phyloP scores from a whole-genome alignment of 2,329 filamentous ascomycete genomes.

The Alternaria arbusti region DNA sequence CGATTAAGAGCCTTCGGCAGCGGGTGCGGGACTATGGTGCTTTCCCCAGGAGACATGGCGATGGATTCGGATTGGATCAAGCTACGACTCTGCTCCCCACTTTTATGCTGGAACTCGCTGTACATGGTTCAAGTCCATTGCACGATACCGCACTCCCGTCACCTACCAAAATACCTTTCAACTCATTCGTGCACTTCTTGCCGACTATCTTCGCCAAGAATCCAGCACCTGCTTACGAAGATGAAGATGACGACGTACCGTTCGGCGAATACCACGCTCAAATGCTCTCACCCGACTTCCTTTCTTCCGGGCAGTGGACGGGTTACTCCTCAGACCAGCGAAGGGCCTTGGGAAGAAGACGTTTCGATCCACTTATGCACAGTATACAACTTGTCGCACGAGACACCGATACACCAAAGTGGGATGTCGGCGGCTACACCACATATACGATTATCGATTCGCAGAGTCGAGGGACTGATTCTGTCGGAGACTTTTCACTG shows the following conservation, averaged over 20 bases:
- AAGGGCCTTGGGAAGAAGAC: not conserved
- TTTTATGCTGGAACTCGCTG: constrained; percentile 11
- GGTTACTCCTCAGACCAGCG: constrained; percentile 27
- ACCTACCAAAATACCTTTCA: constrained; percentile 19
- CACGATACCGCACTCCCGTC: constrained; percentile 8
- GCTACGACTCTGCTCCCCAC: constrained; percentile 14
- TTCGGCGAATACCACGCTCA: constrained; percentile 25
- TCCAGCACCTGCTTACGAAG: not conserved
- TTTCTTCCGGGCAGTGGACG: constrained; percentile 23
- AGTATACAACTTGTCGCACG: constrained; percentile 15
- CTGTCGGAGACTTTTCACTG: constrained; percentile 20
- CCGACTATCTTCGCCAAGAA: constrained; percentile 10
- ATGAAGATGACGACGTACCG: not conserved
- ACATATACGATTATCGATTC: constrained; percentile 7
- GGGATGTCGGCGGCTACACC: too few relatives aligned
- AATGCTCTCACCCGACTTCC: constrained; percentile 23
- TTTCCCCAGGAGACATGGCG: not conserved
- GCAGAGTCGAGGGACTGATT: constrained; percentile 19
- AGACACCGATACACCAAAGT: not conserved
- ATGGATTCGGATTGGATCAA: constrained; percentile 8
- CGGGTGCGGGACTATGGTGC: constrained; percentile 11
- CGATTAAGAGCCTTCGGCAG: not conserved
- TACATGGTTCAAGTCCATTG: not conserved
- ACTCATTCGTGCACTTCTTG: constrained; percentile 21
- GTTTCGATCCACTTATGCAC: constrained; percentile 22